phyloP scores from a whole-genome alignment of 352 stramenopile genomes.

The Globisporangium echinulatum region DNA sequence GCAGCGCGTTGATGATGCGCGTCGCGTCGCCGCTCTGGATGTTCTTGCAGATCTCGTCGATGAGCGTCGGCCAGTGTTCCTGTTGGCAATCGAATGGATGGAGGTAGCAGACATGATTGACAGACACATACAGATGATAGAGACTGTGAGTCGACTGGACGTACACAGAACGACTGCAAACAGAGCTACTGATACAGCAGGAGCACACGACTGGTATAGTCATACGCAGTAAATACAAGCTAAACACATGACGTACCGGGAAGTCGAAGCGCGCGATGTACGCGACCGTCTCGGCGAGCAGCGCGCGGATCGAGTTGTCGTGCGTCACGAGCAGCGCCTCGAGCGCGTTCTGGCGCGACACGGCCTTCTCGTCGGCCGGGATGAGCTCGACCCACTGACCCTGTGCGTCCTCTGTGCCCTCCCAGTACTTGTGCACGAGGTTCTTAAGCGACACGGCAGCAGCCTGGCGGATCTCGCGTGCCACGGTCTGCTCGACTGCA shows the following conservation, averaged over 20 bases:
- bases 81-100: conserved; percentile 5
- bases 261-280: conserved; percentile 95
- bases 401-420: conserved; percentile 66
- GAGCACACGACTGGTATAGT: neutral
- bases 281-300: conserved; percentile 94
- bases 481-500: conserved; percentile 59
- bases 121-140: neutral
- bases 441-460: conserved; percentile 95
- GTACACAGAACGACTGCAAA: no score
- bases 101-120: no score
- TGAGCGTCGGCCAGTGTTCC: conserved; percentile 89
- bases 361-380: conserved; percentile 57
- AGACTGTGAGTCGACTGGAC: neutral
- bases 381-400: conserved; percentile 67
- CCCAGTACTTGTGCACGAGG: conserved; percentile 93
- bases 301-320: conserved; percentile 86
- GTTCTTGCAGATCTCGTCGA: conserved; percentile 84
- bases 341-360: conserved; percentile 65
- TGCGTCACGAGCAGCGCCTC: conserved; percentile 82
- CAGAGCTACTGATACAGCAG: neutral
- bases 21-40: conserved; percentile 85
- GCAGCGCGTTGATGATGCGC: conserved; percentile 87
- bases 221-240: neutral
- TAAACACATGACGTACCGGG: conserved; percentile 43
- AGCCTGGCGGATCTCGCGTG: conserved; percentile 87